Base-by-base conservation (phyloP, 495 filamentous ascomycete species). In the Aspergillus sclerotioniger region DNA sequence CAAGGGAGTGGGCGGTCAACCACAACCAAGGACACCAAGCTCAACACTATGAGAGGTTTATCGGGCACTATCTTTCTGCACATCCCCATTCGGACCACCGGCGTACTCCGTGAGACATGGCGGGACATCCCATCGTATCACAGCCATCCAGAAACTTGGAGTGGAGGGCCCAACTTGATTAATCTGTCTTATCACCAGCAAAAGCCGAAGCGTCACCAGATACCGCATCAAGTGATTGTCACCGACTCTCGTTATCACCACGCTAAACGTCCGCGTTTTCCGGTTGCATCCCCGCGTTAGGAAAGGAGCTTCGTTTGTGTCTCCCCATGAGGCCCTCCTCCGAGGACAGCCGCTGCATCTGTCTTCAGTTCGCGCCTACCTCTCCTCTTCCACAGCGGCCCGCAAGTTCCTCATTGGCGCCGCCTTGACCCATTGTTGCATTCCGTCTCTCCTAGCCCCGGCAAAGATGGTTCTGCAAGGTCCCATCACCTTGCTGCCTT, bases 21-120 rank as follows among this genome's bases (percentile, higher is more conserved):
- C 10, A 3, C 35, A 39, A 39, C 15, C 6, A 10, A 10, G 6
- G 31, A 6, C 35, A 13, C 9, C 35, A 12, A 12, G 37, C 37
- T 6, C 33, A 35, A 9, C 9, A 9, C 33, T 13, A 35, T 13
- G 9, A 9, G 13, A 35, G 13, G 12, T 41, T 41, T 12, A n/a
- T n/a, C 37, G n/a, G 13, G 10, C 37, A 13, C 37, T n/a, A 12
- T 15, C 37, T 31, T 13, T n/a, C n/a, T n/a, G n/a, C n/a, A n/a
- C n/a, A n/a, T n/a, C n/a, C n/a, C 13, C 47, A 28, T 50, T 17
- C 47, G 37, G 15, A 50, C 31, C 25, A n/a, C 47, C 47, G 47
- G 28, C 47, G 25, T 13, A 32, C 47, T 50, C 47, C 47, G 47
- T 32, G 47, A 50, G 47, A 50, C 47, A 50, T 10, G 13, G 21